Base-by-base conservation (phyloP, 2,329 filamentous ascomycete genomes). In the Talaromyces pinophilus region DNA sequence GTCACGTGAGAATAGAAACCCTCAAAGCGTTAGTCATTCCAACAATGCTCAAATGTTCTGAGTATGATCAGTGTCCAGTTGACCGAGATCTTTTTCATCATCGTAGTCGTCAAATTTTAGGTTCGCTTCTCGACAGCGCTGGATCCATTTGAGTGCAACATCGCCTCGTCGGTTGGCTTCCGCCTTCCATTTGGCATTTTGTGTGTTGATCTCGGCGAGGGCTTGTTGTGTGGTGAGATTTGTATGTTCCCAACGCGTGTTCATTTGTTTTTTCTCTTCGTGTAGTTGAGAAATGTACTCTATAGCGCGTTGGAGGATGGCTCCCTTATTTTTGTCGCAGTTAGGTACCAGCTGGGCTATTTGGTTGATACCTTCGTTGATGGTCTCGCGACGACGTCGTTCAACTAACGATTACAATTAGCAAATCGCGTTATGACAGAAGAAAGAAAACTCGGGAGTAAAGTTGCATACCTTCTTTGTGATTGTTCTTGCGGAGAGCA, bases 291-390 rank as follows among this genome's bases (percentile, higher is more conserved):
- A 91, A 76, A 99, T 98, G 82, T 97, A 98, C 70, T 92, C 89
- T 10, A 97, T 94, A 0, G 95, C 93, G 40, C 94, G 92, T 76
- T 96, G 92, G 44, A 99, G 83, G 70, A 99, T 98, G 2, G 93
- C 96, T 0, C 95, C 95, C 81, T 99, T 99, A 83, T 99, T 98
- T 85, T 98, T 99, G 80, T 99, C 95, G 74, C 94, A 97, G 15
- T 93, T 93, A 0, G 95, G 95, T 0, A 99, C 95, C 71, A 99
- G 96, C 82, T 97, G 98, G 71, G 94, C 92, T 35, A 99, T 87
- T 79, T 98, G 95, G 75, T 97, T 98, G 72, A 99, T 99, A 60
- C 95, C 95, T 80, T 99, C 95, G 71, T 99, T 99, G 78, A 99
- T 99, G 0, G 95, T 97, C 80, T 99, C 95, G 69, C 95, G 92